Base-by-base conservation (phyloP, 441 rosid genomes). In the Erodium texanum region DNA sequence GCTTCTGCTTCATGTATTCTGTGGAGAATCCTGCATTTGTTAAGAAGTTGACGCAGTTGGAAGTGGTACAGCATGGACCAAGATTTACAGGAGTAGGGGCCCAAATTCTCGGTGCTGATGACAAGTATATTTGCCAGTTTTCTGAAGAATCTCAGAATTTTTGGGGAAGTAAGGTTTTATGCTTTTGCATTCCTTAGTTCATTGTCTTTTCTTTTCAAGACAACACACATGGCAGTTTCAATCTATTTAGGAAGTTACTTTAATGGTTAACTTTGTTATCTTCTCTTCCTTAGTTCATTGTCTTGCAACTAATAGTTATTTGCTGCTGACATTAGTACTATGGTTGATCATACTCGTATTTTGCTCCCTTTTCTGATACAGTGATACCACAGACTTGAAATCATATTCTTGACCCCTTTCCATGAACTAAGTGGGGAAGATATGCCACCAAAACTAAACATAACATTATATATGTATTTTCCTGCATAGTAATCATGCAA, bases 1-100 rank as follows among this genome's bases (percentile, higher is more conserved):
- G 90, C 71, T 93, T 93, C 83, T 93, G 97, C 79, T 89, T 93
- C 76, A 93, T 93, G 93, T 93, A 90, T 66, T 82, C 97, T 0
- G 83, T 91, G 64, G 96, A 91, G 82, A 93, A 79, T 76, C 99
- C 99, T 6, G 85, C 89, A 9, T 93, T 93, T 68, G 73, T 71
- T 18, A 79, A 75, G 69, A 84, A 74, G 58, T 66, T 88, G 72
- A 81, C 84, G 5, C 74, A 84, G 3, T 71, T 86, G 24, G 99
- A 93, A n/a, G 27, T 48, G 62, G 83, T 75, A 64, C 87, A 83
- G 45, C 69, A 89, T 62, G 99, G 99, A 65, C 76, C 90, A 3
- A 75, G 95, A 68, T 85, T 75, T 74, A 86, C 92, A 7, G 99
- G 99, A 32, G 96, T 88, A 34, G 97, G 92, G 67, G 97, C 95